Conservation (phyloP, 202 grass and related monocot genomes). For the Setaria italica region DNA sequence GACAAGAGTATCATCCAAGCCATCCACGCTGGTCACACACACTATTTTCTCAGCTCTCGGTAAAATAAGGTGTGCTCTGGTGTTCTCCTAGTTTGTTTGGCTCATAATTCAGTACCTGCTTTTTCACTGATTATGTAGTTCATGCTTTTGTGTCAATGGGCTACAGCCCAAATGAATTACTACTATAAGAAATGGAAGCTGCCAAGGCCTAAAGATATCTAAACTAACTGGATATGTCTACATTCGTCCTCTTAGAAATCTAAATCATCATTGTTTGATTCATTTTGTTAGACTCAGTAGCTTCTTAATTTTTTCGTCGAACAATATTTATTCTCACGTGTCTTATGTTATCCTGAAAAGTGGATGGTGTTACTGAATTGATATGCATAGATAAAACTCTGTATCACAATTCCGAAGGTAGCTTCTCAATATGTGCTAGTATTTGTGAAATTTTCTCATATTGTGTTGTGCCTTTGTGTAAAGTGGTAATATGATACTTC, state of each 20-base stretch:
- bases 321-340: slow-evolving; percentile 18
- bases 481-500: not conserved
- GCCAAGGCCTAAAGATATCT: slow-evolving; percentile 9
- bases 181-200: slow-evolving; percentile 6
- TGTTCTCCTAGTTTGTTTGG: slow-evolving; percentile 24
- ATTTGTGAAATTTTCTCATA: slow-evolving; percentile 17
- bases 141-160: not conserved
- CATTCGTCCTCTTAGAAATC: not conserved
- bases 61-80: slow-evolving; percentile 83
- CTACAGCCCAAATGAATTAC: slow-evolving; percentile 7
- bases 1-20: slow-evolving; percentile 78
- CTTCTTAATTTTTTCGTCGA: slow-evolving; percentile 4
- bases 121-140: not conserved
- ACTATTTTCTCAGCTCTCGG: slow-evolving; percentile 89
- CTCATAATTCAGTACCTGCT: slow-evolving; percentile 11
- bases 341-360: not conserved
- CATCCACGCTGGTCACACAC: slow-evolving; percentile 85
- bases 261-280: not conserved
- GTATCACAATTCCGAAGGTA: not conserved
- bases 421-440: not conserved
- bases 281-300: not conserved
- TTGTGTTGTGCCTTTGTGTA: not conserved
- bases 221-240: slow-evolving; percentile 8
- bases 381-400: not conserved
- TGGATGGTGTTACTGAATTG: not conserved